Evolutionary conservation across 805 yeast species (phyloP).

Genomic region (Wickerhamiella parazyma): DNA sequence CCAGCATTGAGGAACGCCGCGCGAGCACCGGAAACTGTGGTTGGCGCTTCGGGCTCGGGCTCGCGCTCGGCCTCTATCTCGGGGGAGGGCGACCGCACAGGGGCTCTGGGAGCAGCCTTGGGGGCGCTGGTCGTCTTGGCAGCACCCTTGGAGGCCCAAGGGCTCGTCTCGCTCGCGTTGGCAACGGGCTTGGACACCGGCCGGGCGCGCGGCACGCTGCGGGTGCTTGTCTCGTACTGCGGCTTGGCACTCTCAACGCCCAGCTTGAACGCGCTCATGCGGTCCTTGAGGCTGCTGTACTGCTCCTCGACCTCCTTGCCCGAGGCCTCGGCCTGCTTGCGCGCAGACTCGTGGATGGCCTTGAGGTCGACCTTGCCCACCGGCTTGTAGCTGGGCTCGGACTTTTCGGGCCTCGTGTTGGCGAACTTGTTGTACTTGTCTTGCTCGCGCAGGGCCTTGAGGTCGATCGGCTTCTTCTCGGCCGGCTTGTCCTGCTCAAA

Average conservation of each 20-base stretch:
- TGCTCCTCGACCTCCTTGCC: constrained; percentile 17
- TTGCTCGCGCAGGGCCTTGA: constrained; percentile 22
- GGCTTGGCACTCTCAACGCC: constrained; percentile 20
- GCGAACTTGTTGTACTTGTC: constrained; percentile 21
- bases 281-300: constrained; percentile 18
- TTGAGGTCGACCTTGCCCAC: constrained; percentile 46
- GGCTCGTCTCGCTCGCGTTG: constrained; percentile 16
- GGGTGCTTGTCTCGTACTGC: constrained; percentile 24
- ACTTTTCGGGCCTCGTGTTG: constrained; percentile 25
- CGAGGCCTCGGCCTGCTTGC: constrained; percentile 14
- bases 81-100: constrained; percentile 25
- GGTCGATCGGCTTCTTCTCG: constrained; percentile 25
- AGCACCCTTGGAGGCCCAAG: constrained; percentile 7
- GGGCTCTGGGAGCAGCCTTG: constrained; percentile 1
- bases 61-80: constrained; percentile 11
- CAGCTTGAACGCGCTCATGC: constrained; percentile 22
- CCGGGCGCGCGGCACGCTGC: not conserved
- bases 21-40: constrained; percentile 14
- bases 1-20: constrained; percentile 9
- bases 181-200: constrained; percentile 7
- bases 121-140: not conserved
- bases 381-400: constrained; percentile 42
- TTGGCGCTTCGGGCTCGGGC: constrained; percentile 12
- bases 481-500: constrained; percentile 3
- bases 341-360: constrained; percentile 30